Conservation (phyloP, 257 asterid genomes). For the Petunia axillaris region DNA sequence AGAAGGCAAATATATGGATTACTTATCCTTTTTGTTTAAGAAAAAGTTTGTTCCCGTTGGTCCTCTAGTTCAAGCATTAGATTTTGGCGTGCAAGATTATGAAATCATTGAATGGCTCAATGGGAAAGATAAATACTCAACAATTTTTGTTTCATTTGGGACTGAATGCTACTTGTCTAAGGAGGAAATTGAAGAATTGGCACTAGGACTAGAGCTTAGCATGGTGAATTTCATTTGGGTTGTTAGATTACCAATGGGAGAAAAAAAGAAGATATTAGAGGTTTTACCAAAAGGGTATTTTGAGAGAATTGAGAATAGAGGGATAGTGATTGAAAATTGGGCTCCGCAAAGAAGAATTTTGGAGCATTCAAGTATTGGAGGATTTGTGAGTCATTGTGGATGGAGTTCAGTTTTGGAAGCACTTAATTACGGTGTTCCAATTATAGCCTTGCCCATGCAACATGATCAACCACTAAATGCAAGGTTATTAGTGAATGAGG, state of each 20-base stretch:
- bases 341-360: constrained; percentile 61
- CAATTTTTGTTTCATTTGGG: constrained; percentile 65
- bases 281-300: constrained; percentile 52
- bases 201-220: constrained; percentile 61
- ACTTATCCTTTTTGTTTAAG: constrained; percentile 25
- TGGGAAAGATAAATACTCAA: constrained; percentile 42
- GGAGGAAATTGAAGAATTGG: constrained; percentile 53
- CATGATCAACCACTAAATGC: constrained; percentile 71
- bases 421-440: constrained; percentile 50
- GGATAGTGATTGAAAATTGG: constrained; percentile 54
- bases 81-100: not conserved
- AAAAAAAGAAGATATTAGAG: constrained; percentile 17
- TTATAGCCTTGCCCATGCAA: constrained; percentile 66
- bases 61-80: constrained; percentile 43
- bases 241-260: constrained; percentile 46
- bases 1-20: constrained; percentile 62
- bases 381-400: constrained; percentile 68
- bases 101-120: constrained; percentile 57
- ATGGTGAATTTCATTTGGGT: constrained; percentile 64
- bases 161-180: constrained; percentile 59
- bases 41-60: constrained; percentile 60
- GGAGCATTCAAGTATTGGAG: constrained; percentile 51
- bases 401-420: constrained; percentile 71
- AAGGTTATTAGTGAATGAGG: constrained; percentile 50
- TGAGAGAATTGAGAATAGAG: constrained; percentile 47